Conservation (phyloP, 2,329 filamentous ascomycete species). For the Cytospora paraplurivora region DNA sequence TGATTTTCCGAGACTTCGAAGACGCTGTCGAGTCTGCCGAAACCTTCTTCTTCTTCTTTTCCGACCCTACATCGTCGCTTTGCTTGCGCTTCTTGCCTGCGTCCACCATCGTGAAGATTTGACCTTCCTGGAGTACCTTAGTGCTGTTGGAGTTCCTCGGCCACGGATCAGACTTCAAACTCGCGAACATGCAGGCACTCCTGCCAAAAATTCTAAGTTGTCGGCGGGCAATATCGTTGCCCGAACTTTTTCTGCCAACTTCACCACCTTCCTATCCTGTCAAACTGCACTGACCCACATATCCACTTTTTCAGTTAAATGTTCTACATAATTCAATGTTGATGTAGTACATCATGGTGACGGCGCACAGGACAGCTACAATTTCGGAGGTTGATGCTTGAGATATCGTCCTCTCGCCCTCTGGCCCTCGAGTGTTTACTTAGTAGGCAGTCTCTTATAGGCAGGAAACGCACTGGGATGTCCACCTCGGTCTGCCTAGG, state of each 20-base stretch:
- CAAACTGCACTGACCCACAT: background rate
- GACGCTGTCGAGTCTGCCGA: conserved; percentile 44
- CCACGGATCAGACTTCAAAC: background rate
- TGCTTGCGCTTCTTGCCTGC: conserved; percentile 58
- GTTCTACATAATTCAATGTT: too few species aligned
- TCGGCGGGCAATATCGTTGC: conserved; percentile 11
- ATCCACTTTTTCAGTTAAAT: conserved; percentile 2
- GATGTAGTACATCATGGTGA: conserved; percentile 14
- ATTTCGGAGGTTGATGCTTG: background rate
- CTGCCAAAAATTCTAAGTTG: conserved; percentile 12
- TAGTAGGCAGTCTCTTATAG: too few species aligned
- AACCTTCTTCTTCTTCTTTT: conserved; percentile 55
- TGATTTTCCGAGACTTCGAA: conserved; percentile 40
- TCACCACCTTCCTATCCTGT: conserved; percentile 23
- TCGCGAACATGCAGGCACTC: background rate
- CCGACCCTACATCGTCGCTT: conserved; percentile 42
- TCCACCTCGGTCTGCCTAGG: too few species aligned
- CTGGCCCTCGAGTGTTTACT: background rate
- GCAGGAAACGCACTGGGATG: too few species aligned
- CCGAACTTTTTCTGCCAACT: conserved; percentile 24
- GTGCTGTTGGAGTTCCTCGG: background rate
- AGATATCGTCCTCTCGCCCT: background rate
- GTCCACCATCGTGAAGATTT: conserved; percentile 41
- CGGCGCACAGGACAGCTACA: conserved; percentile 2
- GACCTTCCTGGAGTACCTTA: background rate